Base-by-base conservation (phyloP, 352 stramenopile genomes). In the Globisporangium canariense region DNA sequence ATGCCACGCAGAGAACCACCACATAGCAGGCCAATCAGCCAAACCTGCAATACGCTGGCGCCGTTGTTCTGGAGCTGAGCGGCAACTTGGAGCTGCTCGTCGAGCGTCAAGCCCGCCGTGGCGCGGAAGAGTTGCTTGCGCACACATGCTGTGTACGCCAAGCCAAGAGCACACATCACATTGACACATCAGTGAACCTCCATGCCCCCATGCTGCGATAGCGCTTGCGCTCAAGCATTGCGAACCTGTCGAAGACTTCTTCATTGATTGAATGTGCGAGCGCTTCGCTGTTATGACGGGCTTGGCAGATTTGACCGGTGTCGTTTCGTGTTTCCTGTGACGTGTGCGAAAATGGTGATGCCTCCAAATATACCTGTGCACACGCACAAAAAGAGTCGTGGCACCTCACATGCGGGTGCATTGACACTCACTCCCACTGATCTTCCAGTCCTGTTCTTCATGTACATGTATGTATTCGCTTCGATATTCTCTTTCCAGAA, bases 121-220 rank as follows among this genome's bases (percentile, higher is more conserved):
- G 82, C 76, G 7, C 77, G 79, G 60, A 93, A 93, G 22, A 90
- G 46, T 18, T 83, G 80, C 61, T 89, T 90, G 38, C 78, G 76
- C 22, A 54, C 46, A 49, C 58, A 46, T 52, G 14, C 28, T 40
- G 46, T 4, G 8, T 28, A 5, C 13, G 58, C 49, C 25, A 28
- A 36, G 32, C 32, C 32, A 36, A 65, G 10, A 34, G n/a, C 30
- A 43, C 43, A 58, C 5, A 40, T 16, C 36, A 20, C 40, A 41
- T 7, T 30, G 18, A 3, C 13, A 36, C 30, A 38, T 36, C 20
- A 55, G 25, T 55, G 13, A 16, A 20, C 49, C 25, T 22, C 13
- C 22, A 46, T 14, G 0, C 1, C 13, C 1, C 10, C 9, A 46
- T 46, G 10, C 40, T 46, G 38, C 11, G 11, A 8, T 36, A 36